phyloP scores from a whole-genome alignment of 2,329 filamentous ascomycete species.

The Phialophora chinensis region DNA sequence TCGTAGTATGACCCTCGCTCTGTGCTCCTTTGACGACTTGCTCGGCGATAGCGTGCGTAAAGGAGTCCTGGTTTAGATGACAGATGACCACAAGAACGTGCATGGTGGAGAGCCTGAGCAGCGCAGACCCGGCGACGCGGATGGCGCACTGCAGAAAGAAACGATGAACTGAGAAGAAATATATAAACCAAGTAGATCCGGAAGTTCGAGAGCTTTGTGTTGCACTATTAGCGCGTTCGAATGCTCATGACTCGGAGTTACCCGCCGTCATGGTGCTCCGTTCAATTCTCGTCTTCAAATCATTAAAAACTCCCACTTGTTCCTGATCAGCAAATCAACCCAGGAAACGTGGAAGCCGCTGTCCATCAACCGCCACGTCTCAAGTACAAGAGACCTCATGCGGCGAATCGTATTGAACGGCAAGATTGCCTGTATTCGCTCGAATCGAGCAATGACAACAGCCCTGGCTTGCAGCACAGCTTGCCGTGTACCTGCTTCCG shows the following conservation, averaged over 20 bases:
- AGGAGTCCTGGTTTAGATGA: constrained; percentile 21
- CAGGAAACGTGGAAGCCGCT: constrained; percentile 6
- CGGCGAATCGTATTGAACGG: constrained; percentile 15
- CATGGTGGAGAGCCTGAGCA: constrained; percentile 6
- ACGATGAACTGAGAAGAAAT: background rate
- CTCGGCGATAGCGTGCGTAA: constrained; percentile 20
- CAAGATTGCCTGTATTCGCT: constrained; percentile 11
- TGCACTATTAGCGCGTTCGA: background rate
- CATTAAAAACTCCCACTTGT: constrained; percentile 20
- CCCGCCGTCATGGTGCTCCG: background rate
- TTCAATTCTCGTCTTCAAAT: background rate
- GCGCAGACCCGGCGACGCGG: background rate
- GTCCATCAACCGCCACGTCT: constrained; percentile 12
- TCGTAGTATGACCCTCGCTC: constrained; percentile 20
- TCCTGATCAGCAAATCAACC: constrained; percentile 14
- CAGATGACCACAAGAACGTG: constrained; percentile 21
- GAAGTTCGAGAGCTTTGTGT: background rate
- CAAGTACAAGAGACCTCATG: constrained; percentile 9
- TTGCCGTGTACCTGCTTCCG: background rate
- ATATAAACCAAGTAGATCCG: background rate
- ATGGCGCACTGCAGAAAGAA: background rate
- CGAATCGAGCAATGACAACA: constrained; percentile 3
- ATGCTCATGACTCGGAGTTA: background rate
- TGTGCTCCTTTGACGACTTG: constrained; percentile 16
- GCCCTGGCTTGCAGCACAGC: constrained; percentile 1